Base-by-base conservation (phyloP, 2,329 filamentous ascomycete species). In the Elsinoe ampelina region DNA sequence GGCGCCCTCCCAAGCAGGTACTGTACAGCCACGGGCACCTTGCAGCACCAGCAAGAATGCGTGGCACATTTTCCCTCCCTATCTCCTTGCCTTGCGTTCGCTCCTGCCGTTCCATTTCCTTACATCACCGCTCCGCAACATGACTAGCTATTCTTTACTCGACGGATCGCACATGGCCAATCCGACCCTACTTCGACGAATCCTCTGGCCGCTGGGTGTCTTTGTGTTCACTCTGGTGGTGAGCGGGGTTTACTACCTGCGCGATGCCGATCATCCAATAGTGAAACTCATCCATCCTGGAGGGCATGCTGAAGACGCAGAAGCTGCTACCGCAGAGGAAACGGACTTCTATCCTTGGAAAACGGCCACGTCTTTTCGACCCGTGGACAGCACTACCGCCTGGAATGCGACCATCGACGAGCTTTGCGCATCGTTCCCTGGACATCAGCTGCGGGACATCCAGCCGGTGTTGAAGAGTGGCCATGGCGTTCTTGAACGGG, bases 401-500 rank as follows among this genome's bases (percentile, higher is more conserved):
- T 54, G 59, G 41, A 45, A 45, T 45, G 41, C 41, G 12, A 22
- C 41, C 13, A 45, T 26, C 8, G 19, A 45, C 2, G 68, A 72
- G 57, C 69, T 71, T 58, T 73, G 72, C 64, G 63, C 66, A 34
- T 65, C 66, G 60, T 73, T 73, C 60, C 72, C 75, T 19, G 63
- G 63, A 13, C 61, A 72, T 50, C 63, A 72, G 17, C 67, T 77
- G n/a, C 64, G 67, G 6, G 67, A 71, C 45, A 66, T 77, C 35
- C 74, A 77, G 62, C 69, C 76, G 1, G 71, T 78, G 3, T 65
- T 80, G 42, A 79, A 78, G 63, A 76, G 75, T 45, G 76, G 77
- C 50, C 72, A 74, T 55, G 72, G 71, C 57, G 77, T 79, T 54
- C 63, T 66, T 5, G 67, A 72, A 41, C 71, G 72, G 54, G 61